Conservation (phyloP, 495 filamentous ascomycete species). For the Elasticomyces elasticus region DNA sequence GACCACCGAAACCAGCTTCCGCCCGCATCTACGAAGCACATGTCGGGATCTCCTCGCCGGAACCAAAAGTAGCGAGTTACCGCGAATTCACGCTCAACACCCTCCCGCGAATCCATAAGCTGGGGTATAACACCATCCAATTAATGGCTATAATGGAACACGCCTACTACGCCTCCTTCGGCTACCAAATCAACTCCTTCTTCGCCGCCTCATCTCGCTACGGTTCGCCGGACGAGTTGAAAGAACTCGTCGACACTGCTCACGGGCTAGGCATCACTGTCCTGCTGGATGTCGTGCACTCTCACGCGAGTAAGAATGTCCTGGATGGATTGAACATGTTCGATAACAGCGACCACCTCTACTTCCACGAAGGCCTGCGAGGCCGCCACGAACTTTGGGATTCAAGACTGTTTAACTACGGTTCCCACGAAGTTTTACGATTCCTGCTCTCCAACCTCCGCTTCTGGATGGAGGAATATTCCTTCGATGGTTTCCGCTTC, state of each 20-base stretch:
- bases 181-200: constrained; percentile 97
- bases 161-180: constrained; percentile 97
- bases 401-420: constrained; percentile 94
- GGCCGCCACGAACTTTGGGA: constrained; percentile 92
- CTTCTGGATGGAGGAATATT: constrained; percentile 99
- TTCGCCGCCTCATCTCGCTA: constrained; percentile 96
- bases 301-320: constrained; percentile 94
- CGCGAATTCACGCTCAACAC: constrained; percentile 92
- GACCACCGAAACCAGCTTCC: constrained; percentile 76
- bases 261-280: constrained; percentile 87
- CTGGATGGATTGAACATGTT: constrained; percentile 90
- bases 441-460: constrained; percentile 91
- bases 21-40: constrained; percentile 94
- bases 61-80: constrained; percentile 79
- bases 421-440: constrained; percentile 81
- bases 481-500: constrained; percentile 94
- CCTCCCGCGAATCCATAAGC: constrained; percentile 77
- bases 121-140: constrained; percentile 97
- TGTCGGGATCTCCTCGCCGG: constrained; percentile 91
- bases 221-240: constrained; percentile 86
- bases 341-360: constrained; percentile 86
- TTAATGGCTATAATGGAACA: constrained; percentile 99
- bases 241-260: constrained; percentile 91
- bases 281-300: constrained; percentile 91
- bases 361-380: constrained; percentile 80